These are phyloP conservation scores for Entophlyctis helioformis DNA, from an alignment of 192 early-diverging fungal species.

Conservation along the genomic window DNA sequence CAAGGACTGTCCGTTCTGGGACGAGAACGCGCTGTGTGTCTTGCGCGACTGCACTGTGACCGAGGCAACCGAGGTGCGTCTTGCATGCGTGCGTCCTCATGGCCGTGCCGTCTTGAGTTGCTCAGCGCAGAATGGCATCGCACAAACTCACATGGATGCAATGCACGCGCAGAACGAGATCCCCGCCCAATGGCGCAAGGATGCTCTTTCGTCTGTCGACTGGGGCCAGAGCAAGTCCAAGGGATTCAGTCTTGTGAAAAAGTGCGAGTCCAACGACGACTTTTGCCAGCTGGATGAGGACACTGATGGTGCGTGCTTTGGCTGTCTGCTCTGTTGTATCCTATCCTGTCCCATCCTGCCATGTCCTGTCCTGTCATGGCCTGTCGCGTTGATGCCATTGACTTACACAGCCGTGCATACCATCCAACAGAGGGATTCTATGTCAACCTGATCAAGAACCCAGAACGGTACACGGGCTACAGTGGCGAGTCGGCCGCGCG, in stretches of 20 bases:
- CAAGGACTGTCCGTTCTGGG: slow-evolving; percentile 85
- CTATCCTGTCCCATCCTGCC: too few relatives aligned
- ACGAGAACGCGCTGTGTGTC: slow-evolving; percentile 67
- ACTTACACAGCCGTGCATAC: too few relatives aligned
- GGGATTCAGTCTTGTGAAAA: too few relatives aligned
- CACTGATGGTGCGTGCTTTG: too few relatives aligned
- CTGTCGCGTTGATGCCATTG: too few relatives aligned
- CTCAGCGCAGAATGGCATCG: too few relatives aligned
- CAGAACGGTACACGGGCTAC: slow-evolving; percentile 96
- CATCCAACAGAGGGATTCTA: slow-evolving; percentile 57
- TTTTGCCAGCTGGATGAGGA: slow-evolving; percentile 85
- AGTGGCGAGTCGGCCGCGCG: slow-evolving; percentile 73
- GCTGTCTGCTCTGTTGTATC: too few relatives aligned
- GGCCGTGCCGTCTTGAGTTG: too few relatives aligned
- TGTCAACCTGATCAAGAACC: slow-evolving; percentile 83
- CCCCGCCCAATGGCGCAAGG: slow-evolving; percentile 35
- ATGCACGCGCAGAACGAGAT: slow-evolving; percentile 25
- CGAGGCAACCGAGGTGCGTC: slow-evolving; percentile 60
- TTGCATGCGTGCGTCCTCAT: too few relatives aligned
- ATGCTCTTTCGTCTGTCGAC: slow-evolving; percentile 58
- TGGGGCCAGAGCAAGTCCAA: slow-evolving; percentile 27
- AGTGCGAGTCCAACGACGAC: slow-evolving; percentile 40
- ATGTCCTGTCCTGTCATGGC: too few relatives aligned
- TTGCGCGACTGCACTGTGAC: slow-evolving; percentile 75
- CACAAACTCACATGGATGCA: too few relatives aligned